phyloP scores from a whole-genome alignment of 139 green algal species.

The Chlorella sp. region DNA sequence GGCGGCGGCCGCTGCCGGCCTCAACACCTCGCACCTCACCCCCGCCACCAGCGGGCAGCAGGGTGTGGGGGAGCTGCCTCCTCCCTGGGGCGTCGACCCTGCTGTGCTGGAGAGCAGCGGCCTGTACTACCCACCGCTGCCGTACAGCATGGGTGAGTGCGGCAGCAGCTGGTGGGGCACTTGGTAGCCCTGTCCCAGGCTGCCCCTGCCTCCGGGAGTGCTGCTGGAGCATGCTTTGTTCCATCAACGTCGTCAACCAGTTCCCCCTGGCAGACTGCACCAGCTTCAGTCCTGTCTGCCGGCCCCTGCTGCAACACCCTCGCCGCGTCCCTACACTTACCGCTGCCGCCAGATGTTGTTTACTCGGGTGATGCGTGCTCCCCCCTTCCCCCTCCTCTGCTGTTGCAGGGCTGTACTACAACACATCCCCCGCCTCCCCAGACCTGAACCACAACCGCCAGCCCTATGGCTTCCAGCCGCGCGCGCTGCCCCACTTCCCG shows the following conservation, averaged over 20 bases:
- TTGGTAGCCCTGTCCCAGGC: too few species aligned
- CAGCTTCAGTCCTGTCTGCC: too few species aligned
- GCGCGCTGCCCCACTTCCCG: background rate
- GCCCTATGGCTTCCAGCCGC: background rate
- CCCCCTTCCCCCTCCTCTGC: too few species aligned
- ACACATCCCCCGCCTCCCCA: background rate
- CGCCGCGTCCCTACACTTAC: too few species aligned
- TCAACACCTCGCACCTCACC: background rate
- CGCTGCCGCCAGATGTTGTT: too few species aligned
- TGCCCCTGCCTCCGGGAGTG: too few species aligned
- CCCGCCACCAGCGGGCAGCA: background rate
- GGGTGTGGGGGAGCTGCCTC: background rate
- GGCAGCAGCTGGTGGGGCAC: too few species aligned
- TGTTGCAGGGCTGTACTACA: background rate
- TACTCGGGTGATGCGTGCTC: too few species aligned
- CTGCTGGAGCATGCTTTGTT: too few species aligned
- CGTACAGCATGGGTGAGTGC: background rate
- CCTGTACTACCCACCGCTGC: background rate
- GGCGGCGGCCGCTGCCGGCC: background rate
- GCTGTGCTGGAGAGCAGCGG: background rate
- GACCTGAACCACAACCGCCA: background rate
- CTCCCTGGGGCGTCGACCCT: background rate
- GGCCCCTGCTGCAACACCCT: too few species aligned
- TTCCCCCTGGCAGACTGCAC: too few species aligned
- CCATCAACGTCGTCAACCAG: too few species aligned